Conservation (phyloP, 1,284 basidiomycete species). For the Fomitiporia mediterranea region DNA sequence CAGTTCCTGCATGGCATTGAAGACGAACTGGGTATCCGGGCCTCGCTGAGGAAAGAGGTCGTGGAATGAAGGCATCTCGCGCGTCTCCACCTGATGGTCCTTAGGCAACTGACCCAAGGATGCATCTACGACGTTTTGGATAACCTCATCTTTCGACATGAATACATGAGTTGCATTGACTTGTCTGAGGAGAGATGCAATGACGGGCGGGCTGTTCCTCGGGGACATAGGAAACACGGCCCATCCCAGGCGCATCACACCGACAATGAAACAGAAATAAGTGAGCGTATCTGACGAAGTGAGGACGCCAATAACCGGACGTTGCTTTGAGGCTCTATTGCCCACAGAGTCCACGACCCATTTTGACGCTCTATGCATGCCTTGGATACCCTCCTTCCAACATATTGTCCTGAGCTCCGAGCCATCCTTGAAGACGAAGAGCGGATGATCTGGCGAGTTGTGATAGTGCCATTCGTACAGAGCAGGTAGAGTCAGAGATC, state of each 20-base stretch:
- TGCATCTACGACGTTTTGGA: slow-evolving; percentile 1
- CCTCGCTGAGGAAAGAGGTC: slow-evolving; percentile 8
- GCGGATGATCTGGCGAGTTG: too few relatives aligned
- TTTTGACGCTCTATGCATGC: slow-evolving; percentile 23
- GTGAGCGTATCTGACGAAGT: slow-evolving; percentile 18
- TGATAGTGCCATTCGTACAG: slow-evolving; percentile 14
- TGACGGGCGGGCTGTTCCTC: slow-evolving; percentile 13
- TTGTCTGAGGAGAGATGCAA: slow-evolving; percentile 15
- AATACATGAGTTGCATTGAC: slow-evolving; percentile 13
- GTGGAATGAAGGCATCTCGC: slow-evolving; percentile 12
- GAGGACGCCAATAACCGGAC: slow-evolving; percentile 29
- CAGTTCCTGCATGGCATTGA: background rate
- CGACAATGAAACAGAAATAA: slow-evolving; percentile 8
- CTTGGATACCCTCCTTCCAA: slow-evolving; percentile 2
- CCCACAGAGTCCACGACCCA: background rate
- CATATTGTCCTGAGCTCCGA: too few relatives aligned
- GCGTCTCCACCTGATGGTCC: slow-evolving; percentile 33
- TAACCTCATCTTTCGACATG: slow-evolving; percentile 5
- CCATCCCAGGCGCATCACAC: slow-evolving; percentile 18
- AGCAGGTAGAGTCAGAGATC: slow-evolving; percentile 32
- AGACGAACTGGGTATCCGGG: background rate
- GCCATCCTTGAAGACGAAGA: too few relatives aligned
- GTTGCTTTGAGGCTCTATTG: background rate
- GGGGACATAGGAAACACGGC: slow-evolving; percentile 19
- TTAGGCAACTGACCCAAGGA: background rate